phyloP scores from a whole-genome alignment of 2,329 filamentous ascomycete genomes.

The Hypoxylon rubiginosum region DNA sequence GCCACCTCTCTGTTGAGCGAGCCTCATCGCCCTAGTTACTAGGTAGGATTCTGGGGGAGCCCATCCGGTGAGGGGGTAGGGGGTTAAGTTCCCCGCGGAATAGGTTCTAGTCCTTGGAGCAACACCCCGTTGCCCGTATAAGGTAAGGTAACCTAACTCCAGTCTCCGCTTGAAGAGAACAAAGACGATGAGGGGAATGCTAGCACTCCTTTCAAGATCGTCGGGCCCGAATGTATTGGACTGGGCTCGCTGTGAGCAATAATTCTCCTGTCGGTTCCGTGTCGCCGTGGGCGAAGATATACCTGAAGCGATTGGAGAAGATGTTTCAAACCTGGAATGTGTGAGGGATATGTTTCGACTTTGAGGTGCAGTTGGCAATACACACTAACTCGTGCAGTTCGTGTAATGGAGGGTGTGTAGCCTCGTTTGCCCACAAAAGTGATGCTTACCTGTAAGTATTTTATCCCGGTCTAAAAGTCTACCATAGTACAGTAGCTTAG shows the following conservation, averaged over 20 bases:
- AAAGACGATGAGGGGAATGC: slow-evolving; percentile 15
- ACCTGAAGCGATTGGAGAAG: slow-evolving; percentile 9
- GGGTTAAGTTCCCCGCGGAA: slow-evolving; percentile 5
- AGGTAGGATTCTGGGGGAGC: slow-evolving; percentile 39
- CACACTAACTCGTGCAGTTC: slow-evolving; percentile 23
- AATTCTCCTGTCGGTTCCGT: slow-evolving; percentile 14
- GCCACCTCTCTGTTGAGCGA: slow-evolving; percentile 19
- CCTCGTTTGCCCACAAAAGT: slow-evolving; percentile 27
- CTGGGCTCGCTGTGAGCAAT: slow-evolving; percentile 1
- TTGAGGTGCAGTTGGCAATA: slow-evolving; percentile 24
- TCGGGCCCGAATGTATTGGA: slow-evolving; percentile 26
- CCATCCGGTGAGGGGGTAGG: slow-evolving; percentile 21
- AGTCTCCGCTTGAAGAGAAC: slow-evolving; percentile 10
- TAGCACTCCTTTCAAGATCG: background rate
- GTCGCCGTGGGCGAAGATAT: slow-evolving; percentile 14
- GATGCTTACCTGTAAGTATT: slow-evolving; percentile 28
- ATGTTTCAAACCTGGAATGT: slow-evolving; percentile 19
- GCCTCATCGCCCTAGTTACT: slow-evolving; percentile 33
- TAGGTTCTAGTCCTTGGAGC: slow-evolving; percentile 7
- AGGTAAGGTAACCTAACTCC: slow-evolving; percentile 10
- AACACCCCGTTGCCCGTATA: background rate
- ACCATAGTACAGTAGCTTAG: background rate
- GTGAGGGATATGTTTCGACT: slow-evolving; percentile 15
- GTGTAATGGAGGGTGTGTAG: slow-evolving; percentile 32
- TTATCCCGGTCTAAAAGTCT: slow-evolving; percentile 8